A percentile compares a stretch with the other conserved stretches of the same genome.
Evolutionary conservation across 257 asterid species (phyloP).

Genomic region (Solanum infundibuliforme): DNA sequence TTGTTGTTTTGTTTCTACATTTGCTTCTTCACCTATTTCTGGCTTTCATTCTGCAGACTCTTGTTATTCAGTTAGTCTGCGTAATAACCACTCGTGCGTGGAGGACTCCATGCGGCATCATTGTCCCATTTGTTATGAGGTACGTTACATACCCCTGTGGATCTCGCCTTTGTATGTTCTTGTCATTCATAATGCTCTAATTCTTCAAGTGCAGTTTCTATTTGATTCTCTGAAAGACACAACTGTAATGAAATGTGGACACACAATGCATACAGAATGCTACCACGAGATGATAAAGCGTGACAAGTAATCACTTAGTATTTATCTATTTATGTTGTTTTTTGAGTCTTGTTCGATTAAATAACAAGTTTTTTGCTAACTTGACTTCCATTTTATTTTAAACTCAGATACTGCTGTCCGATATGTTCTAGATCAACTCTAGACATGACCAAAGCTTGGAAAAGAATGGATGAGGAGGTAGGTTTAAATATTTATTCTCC

Average conservation of each 20-base stretch:
- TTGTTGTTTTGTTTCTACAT: neutral
- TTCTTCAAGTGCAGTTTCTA: constrained; percentile 42
- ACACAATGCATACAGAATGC: constrained; percentile 91
- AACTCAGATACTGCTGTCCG: constrained; percentile 75
- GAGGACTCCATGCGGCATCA: constrained; percentile 97
- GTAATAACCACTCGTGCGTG: constrained; percentile 62
- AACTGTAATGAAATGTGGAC: constrained; percentile 92
- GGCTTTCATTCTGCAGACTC: constrained; percentile 35
- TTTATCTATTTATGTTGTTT: neutral
- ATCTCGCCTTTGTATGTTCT: neutral
- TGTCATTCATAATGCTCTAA: neutral
- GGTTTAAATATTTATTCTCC: neutral
- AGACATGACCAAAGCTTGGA: constrained; percentile 81
- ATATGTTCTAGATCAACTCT: constrained; percentile 74
- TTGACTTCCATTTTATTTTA: neutral
- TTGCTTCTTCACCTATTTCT: neutral
- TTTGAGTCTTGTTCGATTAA: neutral
- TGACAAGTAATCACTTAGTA: constrained; percentile 44
- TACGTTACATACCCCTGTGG: constrained; percentile 3
- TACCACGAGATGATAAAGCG: constrained; percentile 78
- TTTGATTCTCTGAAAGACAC: constrained; percentile 88
- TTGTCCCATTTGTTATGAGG: constrained; percentile 97
- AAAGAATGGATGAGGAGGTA: constrained; percentile 78
- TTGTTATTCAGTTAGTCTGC: constrained; percentile 65
- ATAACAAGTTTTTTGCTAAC: neutral